phyloP scores from a whole-genome alignment of 2,329 filamentous ascomycete genomes.

The Hypoxylon sp. region DNA sequence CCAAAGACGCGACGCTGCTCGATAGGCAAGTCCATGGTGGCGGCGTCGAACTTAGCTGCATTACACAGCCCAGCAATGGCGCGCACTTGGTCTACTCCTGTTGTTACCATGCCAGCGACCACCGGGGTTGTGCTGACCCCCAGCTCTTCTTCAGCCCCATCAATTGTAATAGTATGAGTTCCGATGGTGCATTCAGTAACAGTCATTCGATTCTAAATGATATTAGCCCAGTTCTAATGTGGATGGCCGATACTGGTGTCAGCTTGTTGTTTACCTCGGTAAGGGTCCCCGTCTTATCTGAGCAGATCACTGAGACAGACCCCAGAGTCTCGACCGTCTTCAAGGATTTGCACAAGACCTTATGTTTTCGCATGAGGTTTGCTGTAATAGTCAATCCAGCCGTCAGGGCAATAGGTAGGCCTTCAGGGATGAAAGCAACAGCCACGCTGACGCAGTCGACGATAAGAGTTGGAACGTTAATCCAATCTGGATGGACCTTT shows the following conservation, averaged over 20 bases:
- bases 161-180: conserved; percentile 62
- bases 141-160: conserved; percentile 64
- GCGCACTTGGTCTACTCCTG: conserved; percentile 70
- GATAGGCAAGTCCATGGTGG: conserved; percentile 71
- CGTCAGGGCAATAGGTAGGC: conserved; percentile 78
- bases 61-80: conserved; percentile 78
- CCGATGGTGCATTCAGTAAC: conserved; percentile 78
- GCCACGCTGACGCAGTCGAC: conserved; percentile 80
- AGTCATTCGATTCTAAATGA: conserved; percentile 75
- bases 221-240: conserved; percentile 7
- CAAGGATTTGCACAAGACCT: conserved; percentile 83
- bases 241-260: neutral
- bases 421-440: conserved; percentile 83
- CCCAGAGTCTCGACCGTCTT: conserved; percentile 85
- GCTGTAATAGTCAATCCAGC: conserved; percentile 82
- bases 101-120: conserved; percentile 53
- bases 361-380: conserved; percentile 82
- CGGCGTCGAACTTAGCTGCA: conserved; percentile 79
- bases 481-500: conserved; percentile 76
- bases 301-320: conserved; percentile 80
- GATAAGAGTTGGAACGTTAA: conserved; percentile 79
- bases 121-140: conserved; percentile 50
- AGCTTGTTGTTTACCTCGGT: conserved; percentile 62
- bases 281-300: conserved; percentile 82
- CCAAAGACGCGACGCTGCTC: conserved; percentile 76